phyloP scores from a whole-genome alignment of 1,139 yeast genomes.

The Taiozyma sp. region DNA sequence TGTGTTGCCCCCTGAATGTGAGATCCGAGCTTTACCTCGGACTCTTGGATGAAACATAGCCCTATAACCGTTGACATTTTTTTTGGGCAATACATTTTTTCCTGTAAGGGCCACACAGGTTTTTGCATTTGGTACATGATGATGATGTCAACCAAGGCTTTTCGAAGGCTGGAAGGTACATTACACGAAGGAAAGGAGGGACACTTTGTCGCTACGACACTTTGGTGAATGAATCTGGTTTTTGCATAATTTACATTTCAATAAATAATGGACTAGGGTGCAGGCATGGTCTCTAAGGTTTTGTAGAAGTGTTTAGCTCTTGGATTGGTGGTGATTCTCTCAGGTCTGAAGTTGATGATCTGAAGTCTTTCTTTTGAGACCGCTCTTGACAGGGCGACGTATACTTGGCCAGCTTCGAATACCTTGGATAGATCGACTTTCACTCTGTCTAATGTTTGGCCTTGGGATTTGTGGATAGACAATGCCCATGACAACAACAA shows the following conservation, averaged over 20 bases:
- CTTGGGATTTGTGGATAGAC: constrained; percentile 89
- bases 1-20: background rate
- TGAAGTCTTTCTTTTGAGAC: constrained; percentile 69
- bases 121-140: background rate
- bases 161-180: background rate
- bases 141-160: background rate
- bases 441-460: constrained; percentile 79
- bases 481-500: constrained; percentile 81
- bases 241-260: background rate
- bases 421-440: constrained; percentile 64
- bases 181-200: no score
- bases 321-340: constrained; percentile 56
- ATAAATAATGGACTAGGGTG: background rate
- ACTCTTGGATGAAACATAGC: background rate
- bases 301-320: constrained; percentile 65
- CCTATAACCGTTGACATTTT: background rate
- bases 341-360: constrained; percentile 61
- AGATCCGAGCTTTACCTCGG: background rate
- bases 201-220: background rate
- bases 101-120: background rate
- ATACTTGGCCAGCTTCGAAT: constrained; percentile 84
- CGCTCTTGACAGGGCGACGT: constrained; percentile 90
- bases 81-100: background rate
- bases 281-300: constrained; percentile 26
- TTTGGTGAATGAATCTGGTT: background rate